Base-by-base conservation (phyloP, 805 yeast species). In the Candida coquimbonensis region DNA sequence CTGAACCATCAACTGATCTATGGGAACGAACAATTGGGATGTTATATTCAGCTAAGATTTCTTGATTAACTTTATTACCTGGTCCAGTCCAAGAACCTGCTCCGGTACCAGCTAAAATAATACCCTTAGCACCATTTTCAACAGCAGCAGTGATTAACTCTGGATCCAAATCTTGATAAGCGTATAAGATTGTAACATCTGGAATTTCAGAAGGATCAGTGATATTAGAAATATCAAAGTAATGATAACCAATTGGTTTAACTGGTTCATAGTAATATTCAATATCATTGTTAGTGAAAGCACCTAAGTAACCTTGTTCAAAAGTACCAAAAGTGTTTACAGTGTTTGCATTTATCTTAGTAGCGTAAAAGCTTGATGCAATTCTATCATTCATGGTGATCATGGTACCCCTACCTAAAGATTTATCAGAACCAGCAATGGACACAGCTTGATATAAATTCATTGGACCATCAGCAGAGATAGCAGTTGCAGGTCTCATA, bases 381-480 rank as follows among this genome's bases (percentile, higher is more conserved):
- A 81, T 79, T 56, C 81, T 73, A 57, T 81, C 88, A 54, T 81
- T 81, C 46, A 81, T 64, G 0, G 83, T 77, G 3, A 81, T 81
- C 49, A 81, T 59, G 1, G 80, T 73, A n/a, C 86, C 83, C 51
- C 88, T 67, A 16, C 77, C 75, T 43, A 69, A 57, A n/a, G 81
- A 68, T 43, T 70, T 65, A 24, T 62, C 61, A 50, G 70, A 65
- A 1, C 81, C 65, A 1, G 87, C 86, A 40, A 81, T 75, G 19
- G 75, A 73, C 38, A 80, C 79, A 1, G 87, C 84, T 54, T 81
- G 85, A 56, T 80, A 81, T 48, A 81, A 64, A 59, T 81, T 81
- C 82, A 81, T 80, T 19, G 85, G 83, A 1, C 87, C 87, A 60
- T 81, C 88, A 3, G 84, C 81, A 5, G 83, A 77, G 14, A 80